Base-by-base conservation (phyloP, 345 rosid genomes). In the Arabidopsis suecica region DNA sequence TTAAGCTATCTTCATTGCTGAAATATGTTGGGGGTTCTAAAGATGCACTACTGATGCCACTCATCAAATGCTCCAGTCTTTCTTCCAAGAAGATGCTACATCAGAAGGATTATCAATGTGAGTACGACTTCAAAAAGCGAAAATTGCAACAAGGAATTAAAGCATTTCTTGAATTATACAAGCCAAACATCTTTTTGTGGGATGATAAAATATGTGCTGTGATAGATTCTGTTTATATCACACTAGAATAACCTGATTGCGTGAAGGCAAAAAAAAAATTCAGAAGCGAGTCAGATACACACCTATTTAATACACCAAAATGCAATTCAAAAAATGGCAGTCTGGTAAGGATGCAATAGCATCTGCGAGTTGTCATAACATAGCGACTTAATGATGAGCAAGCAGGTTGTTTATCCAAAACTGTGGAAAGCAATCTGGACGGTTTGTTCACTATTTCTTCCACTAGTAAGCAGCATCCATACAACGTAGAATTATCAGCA, bases 311-410 rank as follows among this genome's bases (percentile, higher is more conserved):
- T 61, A 94, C 86, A 70, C 91, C 95, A 78, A 94, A 94, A 81
- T 94, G 98, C 82, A 94, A 76, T 65, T 91, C 95, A 65, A 94
- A 94, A 80, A 88, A 91, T 8, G 98, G 98, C 80, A 94, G 89
- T 82, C 97, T 87, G 16, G 98, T 85, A 71, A 94, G 88, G 82
- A 94, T 85, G 87, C 98, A 94, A 74, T 94, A 94, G 80, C 98
- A 94, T 91, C 98, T 88, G 56, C 86, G 88, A 11, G 98, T 91
- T 20, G 96, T 89, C 78, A 94, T 76, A 68, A 86, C 79, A 73
- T 89, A 76, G 50, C 89, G 97, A 81, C 89, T 88, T 80, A 84
- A 72, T 64, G 97, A 78, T 51, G 88, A 78, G 75, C 51, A 53
- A 54, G 83, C 80, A 78, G 96, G 84, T 73, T 82, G 89, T 78